These are phyloP conservation scores for Sclerotinia spermophila DNA, from an alignment of 2,329 filamentous ascomycete species.

Conservation along the genomic window DNA sequence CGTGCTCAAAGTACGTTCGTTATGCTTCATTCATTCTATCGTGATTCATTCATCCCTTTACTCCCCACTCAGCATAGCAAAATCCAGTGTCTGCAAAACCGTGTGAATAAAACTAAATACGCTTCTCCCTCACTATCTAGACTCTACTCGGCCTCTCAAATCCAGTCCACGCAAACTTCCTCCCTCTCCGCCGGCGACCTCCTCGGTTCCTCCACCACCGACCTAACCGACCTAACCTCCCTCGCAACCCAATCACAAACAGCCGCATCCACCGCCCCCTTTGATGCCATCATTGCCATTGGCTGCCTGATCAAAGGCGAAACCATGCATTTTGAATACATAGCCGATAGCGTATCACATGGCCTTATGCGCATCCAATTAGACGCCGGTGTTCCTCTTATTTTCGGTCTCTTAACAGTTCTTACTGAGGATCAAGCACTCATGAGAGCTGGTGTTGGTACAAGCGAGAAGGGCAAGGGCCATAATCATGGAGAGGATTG, in stretches of 20 bases:
- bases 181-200: conserved; percentile 69
- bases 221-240: conserved; percentile 67
- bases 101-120: background rate
- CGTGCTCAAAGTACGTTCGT: conserved; percentile 52
- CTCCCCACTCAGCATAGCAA: too few relatives aligned
- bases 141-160: conserved; percentile 79
- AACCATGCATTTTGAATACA: conserved; percentile 99
- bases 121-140: conserved; percentile 42
- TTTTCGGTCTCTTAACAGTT: conserved; percentile 90
- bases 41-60: conserved; percentile 21
- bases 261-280: conserved; percentile 55
- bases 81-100: too few relatives aligned
- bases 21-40: background rate
- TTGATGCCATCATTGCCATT: conserved; percentile 92
- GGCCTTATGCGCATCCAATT: conserved; percentile 93
- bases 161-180: conserved; percentile 66
- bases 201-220: conserved; percentile 63
- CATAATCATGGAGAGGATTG: conserved; percentile 98
- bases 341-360: conserved; percentile 83
- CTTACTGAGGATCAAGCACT: conserved; percentile 83
- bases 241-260: conserved; percentile 41
- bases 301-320: conserved; percentile 97
- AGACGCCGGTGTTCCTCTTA: conserved; percentile 81
- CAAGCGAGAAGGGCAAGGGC: conserved; percentile 56
- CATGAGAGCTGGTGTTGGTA: conserved; percentile 69